Evolutionary conservation across 306 rosid genomes (phyloP), one percentile per base, ranked within the genome.

Genomic region (Echinosophora koreensis): DNA sequence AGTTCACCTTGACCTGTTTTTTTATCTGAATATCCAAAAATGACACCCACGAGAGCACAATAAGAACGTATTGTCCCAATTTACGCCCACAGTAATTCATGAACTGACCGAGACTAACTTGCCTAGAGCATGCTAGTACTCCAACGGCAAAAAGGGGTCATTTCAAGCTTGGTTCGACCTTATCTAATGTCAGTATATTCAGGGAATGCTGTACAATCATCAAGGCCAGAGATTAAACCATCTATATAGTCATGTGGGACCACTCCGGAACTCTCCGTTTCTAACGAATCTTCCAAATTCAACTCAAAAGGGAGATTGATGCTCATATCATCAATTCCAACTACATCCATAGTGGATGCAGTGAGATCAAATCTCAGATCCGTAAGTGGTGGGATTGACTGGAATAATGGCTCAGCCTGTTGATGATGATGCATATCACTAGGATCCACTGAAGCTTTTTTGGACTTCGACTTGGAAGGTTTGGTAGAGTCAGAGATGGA

Each of bases 171-270:
- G 55, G 63, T 65, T 69, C 61, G 34, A 44, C 30, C 85, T 83
- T 87, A 92, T 56, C 90, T 89, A 71, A 88, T 82, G 85, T 90
- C 97, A 0, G 85, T 80, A 69, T 76, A 89, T 63, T 90, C 97
- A 3, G 80, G 80, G 47, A 81, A 85, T 50, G 57, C 62, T 55
- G 82, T 81, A 71, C 78, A 88, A 71, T 89, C 93, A 80, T 87
- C 97, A 2, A 95, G 91, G 69, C 76, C 94, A 32, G 89, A 85
- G 71, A 88, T 79, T 58, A 88, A 76, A 62, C 75, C 93, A 16
- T 86, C 80, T 54, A 71, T 71, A 69, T 89, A 89, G 12, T 71
- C 58, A 80, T 89, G 88, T 9, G 88, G 85, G 18, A 88, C 70
- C 62, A 35, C 73, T 60, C 71, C 94, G 9, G 59, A 66, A 85